Conservation (phyloP, 1,284 basidiomycete species). For the Trametes hirsuta region DNA sequence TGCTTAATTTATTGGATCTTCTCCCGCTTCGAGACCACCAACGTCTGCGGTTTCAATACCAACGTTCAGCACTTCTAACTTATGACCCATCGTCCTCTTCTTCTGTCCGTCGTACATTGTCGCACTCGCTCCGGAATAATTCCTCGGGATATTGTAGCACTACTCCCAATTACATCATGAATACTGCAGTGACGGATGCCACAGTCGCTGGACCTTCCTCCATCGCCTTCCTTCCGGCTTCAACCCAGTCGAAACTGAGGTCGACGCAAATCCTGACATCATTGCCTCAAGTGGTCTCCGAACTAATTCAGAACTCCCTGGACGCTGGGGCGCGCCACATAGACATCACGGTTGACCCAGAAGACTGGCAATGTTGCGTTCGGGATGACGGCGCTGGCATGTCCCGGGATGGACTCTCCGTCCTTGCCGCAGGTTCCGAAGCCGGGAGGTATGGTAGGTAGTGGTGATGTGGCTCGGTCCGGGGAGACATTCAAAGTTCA, state of each 20-base stretch:
- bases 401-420: slow-evolving; percentile 54
- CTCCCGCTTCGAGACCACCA: too few species aligned
- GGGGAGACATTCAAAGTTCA: neutral
- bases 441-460: slow-evolving; percentile 68
- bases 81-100: too few species aligned
- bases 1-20: too few species aligned
- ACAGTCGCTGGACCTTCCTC: neutral
- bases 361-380: slow-evolving; percentile 81
- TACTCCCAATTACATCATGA: neutral
- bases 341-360: slow-evolving; percentile 67
- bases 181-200: neutral
- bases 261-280: slow-evolving; percentile 85
- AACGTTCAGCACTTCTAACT: too few species aligned
- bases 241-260: slow-evolving; percentile 69
- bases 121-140: too few species aligned
- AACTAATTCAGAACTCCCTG: slow-evolving; percentile 85
- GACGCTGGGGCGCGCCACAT: slow-evolving; percentile 68
- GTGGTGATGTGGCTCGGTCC: neutral
- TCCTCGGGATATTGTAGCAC: too few species aligned
- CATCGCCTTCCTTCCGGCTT: slow-evolving; percentile 41
- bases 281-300: slow-evolving; percentile 75
- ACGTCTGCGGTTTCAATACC: too few species aligned
- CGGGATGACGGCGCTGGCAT: slow-evolving; percentile 85
- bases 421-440: slow-evolving; percentile 55
- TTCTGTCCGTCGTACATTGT: too few species aligned